phyloP scores from a whole-genome alignment of 805 yeast species.

The Debaryomyces prosopidis region DNA sequence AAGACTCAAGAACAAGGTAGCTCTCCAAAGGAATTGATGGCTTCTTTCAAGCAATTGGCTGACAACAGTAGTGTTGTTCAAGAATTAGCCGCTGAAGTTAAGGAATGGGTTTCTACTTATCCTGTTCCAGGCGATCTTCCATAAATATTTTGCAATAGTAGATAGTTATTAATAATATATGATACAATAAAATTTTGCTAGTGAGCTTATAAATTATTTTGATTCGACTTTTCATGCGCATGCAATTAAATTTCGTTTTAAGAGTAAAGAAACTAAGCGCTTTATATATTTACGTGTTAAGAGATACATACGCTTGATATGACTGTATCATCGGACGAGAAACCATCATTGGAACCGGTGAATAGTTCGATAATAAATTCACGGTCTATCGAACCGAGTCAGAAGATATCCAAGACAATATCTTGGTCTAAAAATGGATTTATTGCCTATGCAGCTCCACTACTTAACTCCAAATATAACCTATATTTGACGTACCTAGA shows the following conservation, averaged over 20 bases:
- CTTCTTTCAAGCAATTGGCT: constrained; percentile 71
- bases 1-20: constrained; percentile 60
- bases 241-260: not conserved
- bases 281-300: no score
- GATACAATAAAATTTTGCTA: not conserved
- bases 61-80: constrained; percentile 61
- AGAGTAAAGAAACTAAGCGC: not conserved
- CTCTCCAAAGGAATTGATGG: constrained; percentile 59
- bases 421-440: constrained; percentile 88
- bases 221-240: not conserved
- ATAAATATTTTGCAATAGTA: constrained; percentile 11
- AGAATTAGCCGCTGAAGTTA: constrained; percentile 63
- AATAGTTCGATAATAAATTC: not conserved
- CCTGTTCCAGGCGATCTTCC: constrained; percentile 83
- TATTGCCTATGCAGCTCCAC: constrained; percentile 63
- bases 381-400: not conserved
- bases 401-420: constrained; percentile 23
- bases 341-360: no score
- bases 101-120: constrained; percentile 68
- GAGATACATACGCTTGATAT: no score
- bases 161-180: not conserved
- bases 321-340: no score
- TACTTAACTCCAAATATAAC: constrained; percentile 31
- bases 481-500: constrained; percentile 67
- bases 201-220: no score